Base-by-base conservation (phyloP, 352 stramenopile genomes). In the Pythium sukuiense region DNA sequence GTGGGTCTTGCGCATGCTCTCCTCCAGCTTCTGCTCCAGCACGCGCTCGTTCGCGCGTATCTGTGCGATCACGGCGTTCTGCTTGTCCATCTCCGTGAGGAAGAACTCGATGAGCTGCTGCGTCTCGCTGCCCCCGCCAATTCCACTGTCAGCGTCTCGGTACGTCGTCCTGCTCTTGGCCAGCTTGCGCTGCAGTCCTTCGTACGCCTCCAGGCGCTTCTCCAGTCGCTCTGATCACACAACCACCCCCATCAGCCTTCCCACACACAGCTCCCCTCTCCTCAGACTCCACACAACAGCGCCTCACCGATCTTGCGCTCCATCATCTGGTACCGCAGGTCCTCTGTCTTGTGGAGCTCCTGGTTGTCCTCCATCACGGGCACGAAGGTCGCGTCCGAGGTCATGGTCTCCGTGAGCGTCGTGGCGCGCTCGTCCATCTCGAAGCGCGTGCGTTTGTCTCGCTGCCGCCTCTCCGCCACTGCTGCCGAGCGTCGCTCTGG, bases 21-120 rank as follows among this genome's bases (percentile, higher is more conserved):
- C 50, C 5, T 70, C 49, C 24, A 80, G 61, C 48, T 74, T 66
- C 13, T 72, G 60, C 55, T 83, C 70, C 39, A 83, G 64, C 53
- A 69, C 61, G 16, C 50, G 48, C 33, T 76, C 59, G 1, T 66
- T 68, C 9, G 55, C 49, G 27, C 70, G 61, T 43, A 81, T 70
- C 29, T 74, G 61, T 8, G 63, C 32, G 39, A 73, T 75, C 45
- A 75, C 61, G 16, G 53, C 59, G 45, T 74, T 73, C 64, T 84
- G 67, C 43, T 84, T 80, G 59, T 84, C 76, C 72, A 84, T 63
- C 67, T 84, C 76, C 14, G 69, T 76, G 11, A 75, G 48, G 54
- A 84, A 78, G 46, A 84, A 84, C 49, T 84, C 76, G 41, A 80
- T 66, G 29, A 84, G 59, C 30, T 81, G 66, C 7, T 81, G 69